These are phyloP conservation scores for Phytophthora melonis DNA, from an alignment of 352 stramenopile species.

Conservation along the genomic window DNA sequence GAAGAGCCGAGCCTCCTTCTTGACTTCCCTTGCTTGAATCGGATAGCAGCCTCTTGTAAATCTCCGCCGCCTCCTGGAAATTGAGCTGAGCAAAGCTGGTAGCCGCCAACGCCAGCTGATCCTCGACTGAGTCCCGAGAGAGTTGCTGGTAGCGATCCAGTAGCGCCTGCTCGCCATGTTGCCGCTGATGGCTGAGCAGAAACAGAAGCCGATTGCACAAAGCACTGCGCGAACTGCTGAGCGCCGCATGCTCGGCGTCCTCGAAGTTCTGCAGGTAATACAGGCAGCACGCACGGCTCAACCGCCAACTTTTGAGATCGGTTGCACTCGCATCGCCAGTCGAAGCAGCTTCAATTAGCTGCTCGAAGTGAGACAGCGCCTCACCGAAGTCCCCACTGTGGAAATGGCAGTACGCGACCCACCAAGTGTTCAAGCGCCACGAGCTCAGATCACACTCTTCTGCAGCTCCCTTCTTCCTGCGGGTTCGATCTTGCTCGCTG, in stretches of 20 bases:
- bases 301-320: constrained; percentile 49
- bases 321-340: constrained; percentile 10
- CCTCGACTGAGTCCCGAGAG: constrained; percentile 28
- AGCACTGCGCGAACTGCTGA: constrained; percentile 48
- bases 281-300: constrained; percentile 65
- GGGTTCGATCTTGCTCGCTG: constrained; percentile 28
- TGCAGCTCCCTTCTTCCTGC: neutral
- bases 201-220: constrained; percentile 70
- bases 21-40: constrained; percentile 26
- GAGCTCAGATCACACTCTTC: constrained; percentile 7
- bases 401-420: constrained; percentile 78
- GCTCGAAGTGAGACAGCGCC: constrained; percentile 59
- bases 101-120: constrained; percentile 58
- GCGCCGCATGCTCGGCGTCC: constrained; percentile 57
- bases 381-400: constrained; percentile 55
- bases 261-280: constrained; percentile 61
- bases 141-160: constrained; percentile 80
- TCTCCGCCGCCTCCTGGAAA: constrained; percentile 69
- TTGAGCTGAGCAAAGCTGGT: constrained; percentile 62
- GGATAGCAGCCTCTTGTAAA: constrained; percentile 72
- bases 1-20: constrained; percentile 44
- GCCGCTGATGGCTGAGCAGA: constrained; percentile 45
- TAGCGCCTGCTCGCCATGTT: constrained; percentile 79
- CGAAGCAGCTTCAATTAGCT: constrained; percentile 45
- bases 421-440: constrained; percentile 60